Conservation (phyloP, 352 stramenopile species). For the Phytophthora macrochlamydospora region DNA sequence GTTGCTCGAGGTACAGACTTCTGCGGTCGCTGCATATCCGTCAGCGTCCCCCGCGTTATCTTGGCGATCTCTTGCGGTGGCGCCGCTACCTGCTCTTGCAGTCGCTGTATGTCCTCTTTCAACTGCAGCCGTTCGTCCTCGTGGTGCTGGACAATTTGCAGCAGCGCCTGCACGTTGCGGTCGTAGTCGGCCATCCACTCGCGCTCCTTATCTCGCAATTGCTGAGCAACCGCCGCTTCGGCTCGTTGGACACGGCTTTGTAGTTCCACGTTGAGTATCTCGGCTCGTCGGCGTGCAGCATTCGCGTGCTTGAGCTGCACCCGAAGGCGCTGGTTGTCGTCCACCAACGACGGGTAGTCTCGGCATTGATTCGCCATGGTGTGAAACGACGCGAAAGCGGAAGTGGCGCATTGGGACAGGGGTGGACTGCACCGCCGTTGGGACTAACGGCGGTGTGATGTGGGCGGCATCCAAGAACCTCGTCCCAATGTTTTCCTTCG, state of each 20-base stretch:
- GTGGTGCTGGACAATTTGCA: constrained; percentile 55
- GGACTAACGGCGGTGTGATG: constrained; percentile 1
- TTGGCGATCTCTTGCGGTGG: constrained; percentile 10
- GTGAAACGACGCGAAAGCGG: constrained; percentile 17
- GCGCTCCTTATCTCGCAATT: constrained; percentile 29
- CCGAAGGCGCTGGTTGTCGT: constrained; percentile 50
- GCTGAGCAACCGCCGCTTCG: constrained; percentile 21
- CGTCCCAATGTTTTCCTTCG: constrained; percentile 22
- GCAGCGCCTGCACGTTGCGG: constrained; percentile 45
- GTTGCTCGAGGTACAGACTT: constrained; percentile 10
- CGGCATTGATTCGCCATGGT: neutral
- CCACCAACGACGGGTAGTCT: constrained; percentile 18
- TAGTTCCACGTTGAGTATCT: constrained; percentile 22
- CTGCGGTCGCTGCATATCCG: constrained; percentile 7
- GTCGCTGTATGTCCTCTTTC: constrained; percentile 21
- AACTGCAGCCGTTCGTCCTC: constrained; percentile 27
- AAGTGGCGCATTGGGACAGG: constrained; percentile 2
- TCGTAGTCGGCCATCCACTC: constrained; percentile 54
- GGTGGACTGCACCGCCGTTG: constrained; percentile 3
- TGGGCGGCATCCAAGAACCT: constrained; percentile 12
- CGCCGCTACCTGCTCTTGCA: constrained; percentile 6
- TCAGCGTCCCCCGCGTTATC: constrained; percentile 33
- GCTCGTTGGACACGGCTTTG: constrained; percentile 19
- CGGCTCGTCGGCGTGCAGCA: constrained; percentile 6
- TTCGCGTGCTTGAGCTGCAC: constrained; percentile 38